phyloP scores from a whole-genome alignment of 352 stramenopile species.

The Globisporangium paroecandrum region DNA sequence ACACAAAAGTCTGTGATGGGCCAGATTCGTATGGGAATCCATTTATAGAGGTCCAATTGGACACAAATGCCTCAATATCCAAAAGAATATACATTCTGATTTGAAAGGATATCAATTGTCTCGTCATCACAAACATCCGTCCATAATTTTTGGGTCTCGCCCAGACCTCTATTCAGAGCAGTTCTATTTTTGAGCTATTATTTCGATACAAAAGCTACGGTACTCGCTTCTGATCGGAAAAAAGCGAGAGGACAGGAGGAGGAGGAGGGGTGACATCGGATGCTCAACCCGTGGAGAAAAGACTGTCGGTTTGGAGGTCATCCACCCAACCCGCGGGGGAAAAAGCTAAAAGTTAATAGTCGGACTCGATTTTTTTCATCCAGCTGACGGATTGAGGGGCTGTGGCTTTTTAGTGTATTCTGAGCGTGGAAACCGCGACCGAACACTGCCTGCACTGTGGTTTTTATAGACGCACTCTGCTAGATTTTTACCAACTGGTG shows the following conservation, averaged over 20 bases:
- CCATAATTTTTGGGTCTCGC: not conserved
- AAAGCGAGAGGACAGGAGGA: not conserved
- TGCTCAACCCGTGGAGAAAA: too few species aligned
- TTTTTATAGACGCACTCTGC: too few species aligned
- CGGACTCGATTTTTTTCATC: too few species aligned
- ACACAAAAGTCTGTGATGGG: not conserved
- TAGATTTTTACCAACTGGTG: too few species aligned
- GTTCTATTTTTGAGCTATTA: not conserved
- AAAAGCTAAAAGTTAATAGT: too few species aligned
- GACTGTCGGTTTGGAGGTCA: too few species aligned
- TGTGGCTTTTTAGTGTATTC: too few species aligned
- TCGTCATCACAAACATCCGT: not conserved
- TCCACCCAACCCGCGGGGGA: too few species aligned
- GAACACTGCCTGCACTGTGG: too few species aligned
- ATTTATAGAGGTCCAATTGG: not conserved
- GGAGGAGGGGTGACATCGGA: too few species aligned
- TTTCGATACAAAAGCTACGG: not conserved
- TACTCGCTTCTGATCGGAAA: not conserved
- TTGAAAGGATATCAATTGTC: not conserved
- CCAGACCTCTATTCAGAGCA: not conserved
- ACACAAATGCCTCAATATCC: not conserved
- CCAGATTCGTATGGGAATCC: not conserved
- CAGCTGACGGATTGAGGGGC: too few species aligned
- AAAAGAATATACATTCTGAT: not conserved
- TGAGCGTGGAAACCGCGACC: too few species aligned